These are phyloP conservation scores for Bryopsis sp. DNA, from an alignment of 139 green algal genomes.

Conservation along the genomic window DNA sequence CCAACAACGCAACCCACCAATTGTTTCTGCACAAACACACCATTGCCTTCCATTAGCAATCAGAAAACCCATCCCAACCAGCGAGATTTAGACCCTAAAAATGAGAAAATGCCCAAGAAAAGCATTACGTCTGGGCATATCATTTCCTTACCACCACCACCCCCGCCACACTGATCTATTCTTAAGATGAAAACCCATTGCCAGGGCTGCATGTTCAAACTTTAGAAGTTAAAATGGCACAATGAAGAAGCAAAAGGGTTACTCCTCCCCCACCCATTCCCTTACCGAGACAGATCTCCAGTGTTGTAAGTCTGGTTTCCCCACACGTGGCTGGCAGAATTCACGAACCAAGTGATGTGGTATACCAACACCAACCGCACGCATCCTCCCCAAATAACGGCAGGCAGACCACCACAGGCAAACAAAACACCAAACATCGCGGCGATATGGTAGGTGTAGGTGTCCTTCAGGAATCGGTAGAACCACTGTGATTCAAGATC, in stretches of 20 bases:
- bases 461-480: slow-evolving; percentile 77
- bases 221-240: no score
- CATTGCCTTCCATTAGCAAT: no score
- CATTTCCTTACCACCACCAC: no score
- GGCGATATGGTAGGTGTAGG: slow-evolving; percentile 82
- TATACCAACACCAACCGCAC: slow-evolving; percentile 89
- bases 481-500: slow-evolving; percentile 87
- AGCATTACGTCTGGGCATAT: no score
- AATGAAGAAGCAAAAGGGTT: no score
- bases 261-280: slow-evolving; percentile 59
- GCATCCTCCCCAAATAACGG: slow-evolving; percentile 87
- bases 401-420: slow-evolving; percentile 74
- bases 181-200: no score
- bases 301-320: slow-evolving; percentile 76
- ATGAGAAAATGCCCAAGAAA: no score
- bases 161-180: no score
- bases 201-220: no score
- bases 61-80: no score
- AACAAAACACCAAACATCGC: slow-evolving; percentile 68
- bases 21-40: no score
- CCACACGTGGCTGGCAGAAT: slow-evolving; percentile 92
- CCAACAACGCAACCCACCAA: slow-evolving; percentile 49
- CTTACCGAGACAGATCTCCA: slow-evolving; percentile 81
- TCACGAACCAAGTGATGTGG: slow-evolving; percentile 99
- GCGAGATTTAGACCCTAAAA: no score